phyloP scores from a whole-genome alignment of 2,329 filamentous ascomycete genomes.

The Colletotrichum eleusines region DNA sequence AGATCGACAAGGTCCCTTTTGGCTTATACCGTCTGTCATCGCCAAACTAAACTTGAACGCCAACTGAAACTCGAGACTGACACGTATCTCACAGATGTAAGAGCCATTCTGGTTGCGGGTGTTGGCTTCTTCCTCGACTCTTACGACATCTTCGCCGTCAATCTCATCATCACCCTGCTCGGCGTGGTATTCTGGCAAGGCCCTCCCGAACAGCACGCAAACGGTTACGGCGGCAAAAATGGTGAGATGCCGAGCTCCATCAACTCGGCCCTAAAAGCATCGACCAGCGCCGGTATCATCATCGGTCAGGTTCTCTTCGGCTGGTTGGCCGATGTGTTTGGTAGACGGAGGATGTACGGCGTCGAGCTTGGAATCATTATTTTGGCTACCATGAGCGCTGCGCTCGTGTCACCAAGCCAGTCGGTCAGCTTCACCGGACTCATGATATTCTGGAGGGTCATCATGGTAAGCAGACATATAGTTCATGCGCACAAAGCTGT shows the following conservation, averaged over 20 bases:
- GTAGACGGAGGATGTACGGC: constrained; percentile 86
- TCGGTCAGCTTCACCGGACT: constrained; percentile 70
- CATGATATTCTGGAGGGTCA: constrained; percentile 80
- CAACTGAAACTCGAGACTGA: constrained; percentile 23
- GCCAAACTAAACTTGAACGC: constrained; percentile 4
- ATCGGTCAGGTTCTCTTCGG: constrained; percentile 84
- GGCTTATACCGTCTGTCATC: constrained; percentile 71
- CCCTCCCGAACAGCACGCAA: constrained; percentile 47
- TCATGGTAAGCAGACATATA: constrained; percentile 66
- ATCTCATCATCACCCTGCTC: constrained; percentile 77
- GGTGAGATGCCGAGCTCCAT: constrained; percentile 72
- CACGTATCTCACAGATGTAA: constrained; percentile 63
- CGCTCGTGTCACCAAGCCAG: constrained; percentile 71
- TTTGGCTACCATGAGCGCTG: constrained; percentile 75
- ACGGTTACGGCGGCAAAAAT: constrained; percentile 63
- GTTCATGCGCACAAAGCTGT: neutral
- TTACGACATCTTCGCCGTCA: constrained; percentile 86
- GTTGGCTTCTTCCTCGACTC: constrained; percentile 88
- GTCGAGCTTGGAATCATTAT: constrained; percentile 81
- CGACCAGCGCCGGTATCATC: constrained; percentile 83
- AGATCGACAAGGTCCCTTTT: constrained; percentile 84
- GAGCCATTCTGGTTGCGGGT: constrained; percentile 80
- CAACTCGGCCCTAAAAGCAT: constrained; percentile 83
- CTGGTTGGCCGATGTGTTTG: constrained; percentile 80
- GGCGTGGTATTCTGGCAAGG: constrained; percentile 82